These are phyloP conservation scores for Gossypium schwendimanii DNA, from an alignment of 441 rosid species.

Conservation along the genomic window DNA sequence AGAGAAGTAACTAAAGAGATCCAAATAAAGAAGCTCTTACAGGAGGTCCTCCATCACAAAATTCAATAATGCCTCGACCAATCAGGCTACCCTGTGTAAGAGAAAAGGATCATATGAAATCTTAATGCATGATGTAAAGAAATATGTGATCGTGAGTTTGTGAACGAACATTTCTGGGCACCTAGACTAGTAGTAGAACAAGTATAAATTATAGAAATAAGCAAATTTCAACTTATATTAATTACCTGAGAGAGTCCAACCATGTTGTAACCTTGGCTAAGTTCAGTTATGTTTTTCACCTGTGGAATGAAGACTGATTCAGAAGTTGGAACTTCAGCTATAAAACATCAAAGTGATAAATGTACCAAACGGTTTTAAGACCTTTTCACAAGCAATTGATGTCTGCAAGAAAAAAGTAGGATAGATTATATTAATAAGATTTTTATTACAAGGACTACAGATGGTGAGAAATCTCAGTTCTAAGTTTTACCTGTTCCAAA, in stretches of 20 bases:
- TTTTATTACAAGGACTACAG: not conserved
- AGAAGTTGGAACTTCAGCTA: conserved; percentile 11
- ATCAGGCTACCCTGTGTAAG: conserved; percentile 54
- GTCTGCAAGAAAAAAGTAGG: conserved; percentile 48
- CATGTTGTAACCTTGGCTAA: conserved; percentile 63
- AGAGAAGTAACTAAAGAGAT: not conserved
- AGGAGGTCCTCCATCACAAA: conserved; percentile 73
- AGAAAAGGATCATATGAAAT: not conserved
- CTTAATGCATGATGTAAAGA: not conserved
- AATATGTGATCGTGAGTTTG: not conserved
- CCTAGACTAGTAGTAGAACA: not conserved
- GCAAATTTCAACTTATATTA: not conserved
- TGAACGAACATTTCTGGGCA: not conserved
- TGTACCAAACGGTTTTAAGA: conserved; percentile 23
- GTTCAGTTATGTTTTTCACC: conserved; percentile 74
- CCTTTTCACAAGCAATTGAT: conserved; percentile 74
- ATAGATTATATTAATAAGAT: not conserved
- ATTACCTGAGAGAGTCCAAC: conserved; percentile 88
- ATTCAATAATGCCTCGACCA: conserved; percentile 72
- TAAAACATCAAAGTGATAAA: conserved; percentile 4
- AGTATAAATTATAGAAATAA: not conserved
- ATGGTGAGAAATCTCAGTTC: conserved; percentile 5
- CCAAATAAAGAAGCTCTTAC: conserved; percentile 26
- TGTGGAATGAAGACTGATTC: conserved; percentile 17
- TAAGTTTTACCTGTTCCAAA: conserved; percentile 43